These are phyloP conservation scores for Solanum sparsipilum DNA, from an alignment of 257 asterid genomes.

Conservation along the genomic window DNA sequence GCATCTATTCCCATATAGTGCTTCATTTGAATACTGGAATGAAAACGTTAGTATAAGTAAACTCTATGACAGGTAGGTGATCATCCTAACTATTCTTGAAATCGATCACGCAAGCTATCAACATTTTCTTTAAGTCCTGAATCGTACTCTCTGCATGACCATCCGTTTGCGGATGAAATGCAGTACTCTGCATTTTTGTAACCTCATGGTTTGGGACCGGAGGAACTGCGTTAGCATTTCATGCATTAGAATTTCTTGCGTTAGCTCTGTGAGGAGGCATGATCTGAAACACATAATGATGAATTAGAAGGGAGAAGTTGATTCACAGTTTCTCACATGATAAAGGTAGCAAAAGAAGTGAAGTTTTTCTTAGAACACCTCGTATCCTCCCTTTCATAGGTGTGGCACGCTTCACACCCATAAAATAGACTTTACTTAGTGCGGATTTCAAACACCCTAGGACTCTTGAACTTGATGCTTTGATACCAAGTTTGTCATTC, in stretches of 20 bases:
- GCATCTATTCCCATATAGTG: accelerated
- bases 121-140: accelerated
- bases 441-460: background rate
- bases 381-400: background rate
- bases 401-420: background rate
- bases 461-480: background rate
- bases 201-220: background rate
- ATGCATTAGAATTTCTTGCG: too few relatives aligned
- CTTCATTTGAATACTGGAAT: background rate
- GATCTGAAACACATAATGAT: background rate
- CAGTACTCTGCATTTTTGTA: too few relatives aligned
- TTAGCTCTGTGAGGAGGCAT: background rate
- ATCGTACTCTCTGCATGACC: background rate
- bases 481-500: background rate
- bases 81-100: background rate
- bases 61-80: background rate
- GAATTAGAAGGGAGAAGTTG: too few relatives aligned
- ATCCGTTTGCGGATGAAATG: too few relatives aligned
- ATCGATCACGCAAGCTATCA: background rate
- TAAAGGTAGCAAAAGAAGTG: too few relatives aligned
- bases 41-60: accelerated
- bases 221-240: background rate
- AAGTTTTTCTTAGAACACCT: background rate
- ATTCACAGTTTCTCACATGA: too few relatives aligned
- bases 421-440: background rate